A percentile compares a stretch with the other conserved stretches of the same genome.
Evolutionary conservation across 345 rosid genomes (phyloP).

Genomic region (Aquilaria sinensis): DNA sequence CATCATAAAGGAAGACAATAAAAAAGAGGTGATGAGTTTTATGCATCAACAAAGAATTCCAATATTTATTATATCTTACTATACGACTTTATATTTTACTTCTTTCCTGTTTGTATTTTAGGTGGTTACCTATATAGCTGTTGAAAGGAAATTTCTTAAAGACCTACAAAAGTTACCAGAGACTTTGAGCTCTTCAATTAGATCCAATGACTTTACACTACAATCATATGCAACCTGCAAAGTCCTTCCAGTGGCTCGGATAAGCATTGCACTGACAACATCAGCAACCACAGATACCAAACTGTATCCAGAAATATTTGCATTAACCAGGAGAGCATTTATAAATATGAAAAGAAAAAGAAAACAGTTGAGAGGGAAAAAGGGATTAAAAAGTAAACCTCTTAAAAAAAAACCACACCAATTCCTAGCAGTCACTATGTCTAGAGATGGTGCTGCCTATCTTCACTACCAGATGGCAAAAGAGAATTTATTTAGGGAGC

Average conservation of each 20-base stretch:
- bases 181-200: slow-evolving; percentile 27
- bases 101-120: neutral
- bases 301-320: slow-evolving; percentile 62
- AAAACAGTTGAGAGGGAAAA: neutral
- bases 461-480: too few species aligned
- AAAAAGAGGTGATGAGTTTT: too few species aligned
- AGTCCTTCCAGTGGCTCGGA: slow-evolving; percentile 59
- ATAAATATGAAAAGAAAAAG: neutral
- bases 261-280: slow-evolving; percentile 69
- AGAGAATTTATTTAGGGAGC: too few species aligned
- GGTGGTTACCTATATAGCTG: neutral
- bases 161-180: slow-evolving; percentile 35
- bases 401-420: neutral
- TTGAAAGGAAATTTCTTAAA: too few species aligned
- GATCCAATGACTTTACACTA: slow-evolving; percentile 44
- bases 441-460: too few species aligned
- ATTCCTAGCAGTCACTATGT: too few species aligned
- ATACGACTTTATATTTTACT: neutral
- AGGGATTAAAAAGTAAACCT: neutral
- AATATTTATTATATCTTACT: too few species aligned
- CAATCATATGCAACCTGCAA: slow-evolving; percentile 49
- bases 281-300: slow-evolving; percentile 82
- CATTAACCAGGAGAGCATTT: slow-evolving; percentile 15
- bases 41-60: too few species aligned
- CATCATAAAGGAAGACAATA: neutral